Evolutionary conservation across 139 green algal genomes (phyloP).

Genomic region (Yamagishiella unicocca): DNA sequence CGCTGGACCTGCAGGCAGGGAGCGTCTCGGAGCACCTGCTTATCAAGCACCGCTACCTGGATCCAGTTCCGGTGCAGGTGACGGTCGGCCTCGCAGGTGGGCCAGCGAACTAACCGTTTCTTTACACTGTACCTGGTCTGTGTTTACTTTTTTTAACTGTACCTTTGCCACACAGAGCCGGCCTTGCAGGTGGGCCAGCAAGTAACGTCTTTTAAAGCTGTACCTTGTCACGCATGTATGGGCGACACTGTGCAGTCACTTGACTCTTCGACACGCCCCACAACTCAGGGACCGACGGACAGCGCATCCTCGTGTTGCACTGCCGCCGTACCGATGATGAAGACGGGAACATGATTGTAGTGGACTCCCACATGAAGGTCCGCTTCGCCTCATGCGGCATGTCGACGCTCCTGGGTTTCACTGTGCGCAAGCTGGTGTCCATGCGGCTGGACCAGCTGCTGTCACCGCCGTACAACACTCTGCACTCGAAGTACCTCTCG

Average conservation of each 20-base stretch:
- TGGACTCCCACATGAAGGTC: constrained; percentile 41
- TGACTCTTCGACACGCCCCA: too few species aligned
- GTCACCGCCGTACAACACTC: constrained; percentile 53
- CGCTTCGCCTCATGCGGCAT: constrained; percentile 46
- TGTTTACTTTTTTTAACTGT: too few species aligned
- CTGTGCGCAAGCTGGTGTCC: constrained; percentile 11
- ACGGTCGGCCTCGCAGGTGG: neutral
- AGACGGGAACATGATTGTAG: constrained; percentile 43
- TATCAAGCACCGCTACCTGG: constrained; percentile 10
- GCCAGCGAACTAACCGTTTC: too few species aligned
- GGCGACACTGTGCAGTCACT: too few species aligned
- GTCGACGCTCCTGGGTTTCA: constrained; percentile 43
- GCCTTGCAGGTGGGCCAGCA: too few species aligned
- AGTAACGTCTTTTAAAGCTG: too few species aligned
- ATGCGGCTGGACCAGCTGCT: constrained; percentile 52
- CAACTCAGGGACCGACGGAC: constrained; percentile 41
- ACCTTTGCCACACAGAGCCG: too few species aligned
- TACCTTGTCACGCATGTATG: too few species aligned
- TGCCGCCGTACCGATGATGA: neutral
- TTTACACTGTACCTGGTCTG: too few species aligned
- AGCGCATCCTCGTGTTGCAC: constrained; percentile 47
- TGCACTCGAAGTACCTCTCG: constrained; percentile 60
- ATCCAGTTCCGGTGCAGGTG: constrained; percentile 21
- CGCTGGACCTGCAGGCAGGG: neutral
- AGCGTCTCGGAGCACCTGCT: neutral